A percentile compares a stretch with the other conserved stretches of the same genome.
Evolutionary conservation across 306 rosid species (phyloP).

Genomic region (Malus fusca): DNA sequence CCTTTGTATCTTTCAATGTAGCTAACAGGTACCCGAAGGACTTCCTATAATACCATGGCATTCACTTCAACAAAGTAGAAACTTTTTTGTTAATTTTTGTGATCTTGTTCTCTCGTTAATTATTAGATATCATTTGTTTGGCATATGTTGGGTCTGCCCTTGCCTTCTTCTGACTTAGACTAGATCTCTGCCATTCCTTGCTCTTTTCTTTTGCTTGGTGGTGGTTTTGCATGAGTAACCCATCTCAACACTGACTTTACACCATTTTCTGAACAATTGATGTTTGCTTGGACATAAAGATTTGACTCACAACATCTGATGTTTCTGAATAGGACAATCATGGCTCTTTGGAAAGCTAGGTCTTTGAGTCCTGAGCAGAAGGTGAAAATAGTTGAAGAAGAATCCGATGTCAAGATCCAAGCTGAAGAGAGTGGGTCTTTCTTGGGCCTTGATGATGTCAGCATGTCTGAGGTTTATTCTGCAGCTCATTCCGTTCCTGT

Average conservation of each 20-base stretch:
- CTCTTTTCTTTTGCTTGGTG: neutral
- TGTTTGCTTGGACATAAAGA: neutral
- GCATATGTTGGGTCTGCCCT: neutral
- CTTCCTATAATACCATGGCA: conserved; percentile 7
- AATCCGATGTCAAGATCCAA: conserved; percentile 50
- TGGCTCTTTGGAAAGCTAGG: conserved; percentile 96
- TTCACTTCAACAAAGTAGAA: neutral
- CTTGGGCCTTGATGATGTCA: conserved; percentile 64
- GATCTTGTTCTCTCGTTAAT: conserved; percentile 6
- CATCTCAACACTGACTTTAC: neutral
- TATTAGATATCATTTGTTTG: neutral
- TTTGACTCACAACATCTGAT: conserved; percentile 10
- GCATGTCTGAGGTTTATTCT: conserved; percentile 70
- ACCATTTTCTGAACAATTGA: neutral
- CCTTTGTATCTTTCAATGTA: conserved; percentile 85
- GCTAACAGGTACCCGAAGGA: conserved; percentile 62
- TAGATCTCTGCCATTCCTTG: neutral
- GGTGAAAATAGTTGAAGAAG: conserved; percentile 77
- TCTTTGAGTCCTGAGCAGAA: conserved; percentile 90
- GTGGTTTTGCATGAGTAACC: neutral
- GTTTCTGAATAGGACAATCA: conserved; percentile 63
- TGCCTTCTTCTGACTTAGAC: neutral
- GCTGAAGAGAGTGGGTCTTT: conserved; percentile 72
- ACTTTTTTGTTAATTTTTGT: neutral
- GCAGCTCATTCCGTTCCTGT: conserved; percentile 57